These are phyloP conservation scores for Pichia sp. DNA, from an alignment of 1,139 yeast genomes.

Conservation along the genomic window DNA sequence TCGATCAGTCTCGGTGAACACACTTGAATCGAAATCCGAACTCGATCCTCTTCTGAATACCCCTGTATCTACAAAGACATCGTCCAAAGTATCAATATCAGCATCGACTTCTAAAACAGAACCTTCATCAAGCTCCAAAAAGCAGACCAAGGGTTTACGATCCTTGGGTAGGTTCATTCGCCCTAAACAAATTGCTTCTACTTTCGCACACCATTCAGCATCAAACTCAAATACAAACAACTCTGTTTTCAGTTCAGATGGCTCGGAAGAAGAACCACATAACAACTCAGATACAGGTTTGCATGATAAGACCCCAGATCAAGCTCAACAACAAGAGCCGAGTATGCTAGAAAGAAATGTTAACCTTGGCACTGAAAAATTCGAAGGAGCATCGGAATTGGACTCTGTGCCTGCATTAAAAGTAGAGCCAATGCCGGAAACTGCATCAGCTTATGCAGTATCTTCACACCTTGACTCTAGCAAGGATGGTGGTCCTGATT, in stretches of 20 bases:
- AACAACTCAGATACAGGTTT: not conserved
- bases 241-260: not conserved
- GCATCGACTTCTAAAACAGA: not conserved
- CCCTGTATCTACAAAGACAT: not conserved
- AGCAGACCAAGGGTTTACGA: constrained; percentile 8
- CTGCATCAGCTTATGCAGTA: not conserved
- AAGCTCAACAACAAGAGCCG: no score
- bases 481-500: no score
- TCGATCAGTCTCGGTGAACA: not conserved
- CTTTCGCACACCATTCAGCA: constrained; percentile 9
- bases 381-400: not conserved
- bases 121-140: constrained; percentile 1
- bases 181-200: constrained; percentile 11
- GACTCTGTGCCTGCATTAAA: not conserved
- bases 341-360: no score
- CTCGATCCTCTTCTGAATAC: not conserved
- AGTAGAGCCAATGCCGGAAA: not conserved
- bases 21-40: not conserved
- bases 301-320: not conserved
- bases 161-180: constrained; percentile 12
- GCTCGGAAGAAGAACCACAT: not conserved
- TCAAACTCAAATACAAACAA: not conserved
- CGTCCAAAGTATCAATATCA: not conserved
- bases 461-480: not conserved
- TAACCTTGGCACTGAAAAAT: no score